Conservation (phyloP, 768 basidiomycete species). For the Floccularia luteovirens region DNA sequence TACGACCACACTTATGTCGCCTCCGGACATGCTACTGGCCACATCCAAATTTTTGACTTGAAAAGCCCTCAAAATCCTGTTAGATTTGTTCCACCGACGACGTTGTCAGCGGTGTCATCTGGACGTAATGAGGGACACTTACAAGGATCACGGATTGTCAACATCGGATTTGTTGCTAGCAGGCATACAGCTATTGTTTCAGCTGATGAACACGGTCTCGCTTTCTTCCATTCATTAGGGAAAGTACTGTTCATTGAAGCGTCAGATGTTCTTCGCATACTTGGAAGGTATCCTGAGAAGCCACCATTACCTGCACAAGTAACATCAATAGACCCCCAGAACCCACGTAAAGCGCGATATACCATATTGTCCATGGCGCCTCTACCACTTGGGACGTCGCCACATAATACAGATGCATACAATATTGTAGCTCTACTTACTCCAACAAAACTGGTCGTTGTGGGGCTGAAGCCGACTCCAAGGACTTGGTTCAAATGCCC, state of each 20-base stretch:
- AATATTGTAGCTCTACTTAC: constrained; percentile 83
- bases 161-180: constrained; percentile 80
- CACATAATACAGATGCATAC: constrained; percentile 74
- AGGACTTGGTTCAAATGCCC: constrained; percentile 85
- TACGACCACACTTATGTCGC: constrained; percentile 92
- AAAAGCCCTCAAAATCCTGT: constrained; percentile 60
- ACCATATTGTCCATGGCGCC: constrained; percentile 75
- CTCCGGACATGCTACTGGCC: constrained; percentile 77
- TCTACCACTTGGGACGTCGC: constrained; percentile 68
- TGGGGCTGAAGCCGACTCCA: constrained; percentile 86
- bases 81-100: constrained; percentile 64
- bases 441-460: constrained; percentile 84
- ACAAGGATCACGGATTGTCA: constrained; percentile 69
- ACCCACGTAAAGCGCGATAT: constrained; percentile 47
- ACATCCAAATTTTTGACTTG: constrained; percentile 83
- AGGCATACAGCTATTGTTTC: constrained; percentile 90
- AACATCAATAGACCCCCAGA: too few species aligned
- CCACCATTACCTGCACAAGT: constrained; percentile 10
- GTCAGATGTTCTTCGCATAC: constrained; percentile 85
- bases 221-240: constrained; percentile 92
- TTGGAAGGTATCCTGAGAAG: constrained; percentile 78
- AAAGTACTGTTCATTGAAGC: constrained; percentile 94
- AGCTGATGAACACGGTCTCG: constrained; percentile 84
- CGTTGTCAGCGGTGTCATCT: constrained; percentile 56
- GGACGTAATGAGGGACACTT: constrained; percentile 86